Evolutionary conservation across 805 yeast species (phyloP).

Genomic region (Barnettozyma sucrosica): DNA sequence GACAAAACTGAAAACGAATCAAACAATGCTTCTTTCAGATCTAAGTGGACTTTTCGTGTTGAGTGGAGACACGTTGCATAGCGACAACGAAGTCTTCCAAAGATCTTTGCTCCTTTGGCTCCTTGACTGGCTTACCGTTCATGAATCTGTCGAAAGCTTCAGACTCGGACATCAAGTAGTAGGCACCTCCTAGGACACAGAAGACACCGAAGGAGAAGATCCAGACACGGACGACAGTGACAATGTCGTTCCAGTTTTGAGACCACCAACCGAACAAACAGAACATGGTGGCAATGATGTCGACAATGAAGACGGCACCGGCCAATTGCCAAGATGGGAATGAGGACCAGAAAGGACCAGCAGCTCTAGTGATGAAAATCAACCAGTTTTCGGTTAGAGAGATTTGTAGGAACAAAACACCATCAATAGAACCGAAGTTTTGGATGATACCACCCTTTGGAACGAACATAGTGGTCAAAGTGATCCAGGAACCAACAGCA

Average conservation of each 20-base stretch:
- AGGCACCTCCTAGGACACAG: constrained; percentile 95
- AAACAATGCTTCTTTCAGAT: constrained; percentile 7
- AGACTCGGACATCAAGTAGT: constrained; percentile 85
- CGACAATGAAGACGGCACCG: constrained; percentile 90
- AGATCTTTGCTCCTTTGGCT: constrained; percentile 54
- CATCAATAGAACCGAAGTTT: constrained; percentile 91
- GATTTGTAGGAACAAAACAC: constrained; percentile 90
- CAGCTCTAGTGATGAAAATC: constrained; percentile 93
- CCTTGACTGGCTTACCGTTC: constrained; percentile 71
- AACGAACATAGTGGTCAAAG: constrained; percentile 89
- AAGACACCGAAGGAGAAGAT: constrained; percentile 94
- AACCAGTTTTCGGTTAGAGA: constrained; percentile 96
- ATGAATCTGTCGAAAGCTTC: constrained; percentile 75
- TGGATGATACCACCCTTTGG: constrained; percentile 91
- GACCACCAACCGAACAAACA: constrained; percentile 96
- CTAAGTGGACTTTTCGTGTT: constrained; percentile 75
- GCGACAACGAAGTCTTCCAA: constrained; percentile 80
- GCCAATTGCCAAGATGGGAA: constrained; percentile 93
- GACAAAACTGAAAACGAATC: constrained; percentile 4
- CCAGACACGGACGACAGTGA: constrained; percentile 91
- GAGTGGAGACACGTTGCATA: constrained; percentile 86
- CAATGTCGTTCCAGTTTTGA: constrained; percentile 95
- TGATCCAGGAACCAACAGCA: constrained; percentile 92
- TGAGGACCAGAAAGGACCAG: constrained; percentile 98
- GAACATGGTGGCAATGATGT: constrained; percentile 88